Conservation (phyloP, 1,284 basidiomycete species). For the Heterobasidion irregulare region DNA sequence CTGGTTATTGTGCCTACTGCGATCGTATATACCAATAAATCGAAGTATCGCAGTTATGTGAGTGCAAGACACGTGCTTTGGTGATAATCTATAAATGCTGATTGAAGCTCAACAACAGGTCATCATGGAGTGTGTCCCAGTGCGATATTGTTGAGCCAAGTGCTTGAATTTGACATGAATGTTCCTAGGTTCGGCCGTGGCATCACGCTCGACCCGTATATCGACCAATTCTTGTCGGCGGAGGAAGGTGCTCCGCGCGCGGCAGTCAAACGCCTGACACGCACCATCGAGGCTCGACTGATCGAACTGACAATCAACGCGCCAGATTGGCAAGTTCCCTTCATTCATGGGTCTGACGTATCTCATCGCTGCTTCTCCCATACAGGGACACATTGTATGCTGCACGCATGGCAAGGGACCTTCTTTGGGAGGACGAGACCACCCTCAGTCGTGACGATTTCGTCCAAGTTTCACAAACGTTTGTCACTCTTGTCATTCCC, state of each 20-base stretch:
- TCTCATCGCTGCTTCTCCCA: neutral
- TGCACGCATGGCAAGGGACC: constrained; percentile 82
- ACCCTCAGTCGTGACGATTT: constrained; percentile 74
- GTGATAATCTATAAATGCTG: neutral
- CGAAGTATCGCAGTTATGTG: constrained; percentile 82
- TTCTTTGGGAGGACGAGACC: constrained; percentile 78
- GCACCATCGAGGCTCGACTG: constrained; percentile 63
- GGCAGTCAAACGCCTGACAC: constrained; percentile 86
- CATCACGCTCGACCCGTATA: constrained; percentile 69
- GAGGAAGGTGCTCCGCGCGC: constrained; percentile 62
- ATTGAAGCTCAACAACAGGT: constrained; percentile 33
- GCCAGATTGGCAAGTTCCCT: constrained; percentile 72
- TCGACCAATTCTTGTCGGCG: constrained; percentile 68
- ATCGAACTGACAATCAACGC: constrained; percentile 82
- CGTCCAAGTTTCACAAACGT: constrained; percentile 86
- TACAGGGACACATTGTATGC: constrained; percentile 78
- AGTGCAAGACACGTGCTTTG: constrained; percentile 18
- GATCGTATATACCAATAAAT: constrained; percentile 93
- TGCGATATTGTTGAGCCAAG: no score
- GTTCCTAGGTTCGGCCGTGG: constrained; percentile 70
- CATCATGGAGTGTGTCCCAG: constrained; percentile 52
- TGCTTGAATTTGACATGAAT: neutral
- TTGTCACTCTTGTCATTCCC: constrained; percentile 1
- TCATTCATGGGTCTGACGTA: neutral
- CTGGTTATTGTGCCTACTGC: constrained; percentile 73